Percentiles rank a stretch among this genome's conserved stretches.
These are phyloP conservation scores for Aspergillus sclerotioniger DNA, from an alignment of 495 filamentous ascomycete genomes.

Conservation along the genomic window DNA sequence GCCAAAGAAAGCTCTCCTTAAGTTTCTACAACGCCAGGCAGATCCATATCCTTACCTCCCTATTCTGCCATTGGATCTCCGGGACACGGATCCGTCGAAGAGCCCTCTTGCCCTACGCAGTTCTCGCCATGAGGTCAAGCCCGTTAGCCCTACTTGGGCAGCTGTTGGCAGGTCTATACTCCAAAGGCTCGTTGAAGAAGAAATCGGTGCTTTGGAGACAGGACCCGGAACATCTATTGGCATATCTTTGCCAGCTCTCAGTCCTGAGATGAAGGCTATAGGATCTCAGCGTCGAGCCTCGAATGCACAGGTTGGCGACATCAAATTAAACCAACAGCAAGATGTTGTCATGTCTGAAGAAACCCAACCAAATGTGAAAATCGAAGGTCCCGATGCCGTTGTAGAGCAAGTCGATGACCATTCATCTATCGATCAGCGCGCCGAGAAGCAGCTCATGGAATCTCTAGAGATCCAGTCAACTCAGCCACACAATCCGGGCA, in stretches of 20 bases:
- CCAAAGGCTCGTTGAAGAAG: conserved; percentile 44
- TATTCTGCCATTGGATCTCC: conserved; percentile 38
- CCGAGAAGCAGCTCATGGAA: conserved; percentile 44
- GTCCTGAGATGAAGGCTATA: conserved; percentile 18
- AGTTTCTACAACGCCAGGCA: conserved; percentile 60
- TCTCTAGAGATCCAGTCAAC: conserved; percentile 35
- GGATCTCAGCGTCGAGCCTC: conserved; percentile 16
- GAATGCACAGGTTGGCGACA: conserved; percentile 16
- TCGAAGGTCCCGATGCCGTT: conserved; percentile 12
- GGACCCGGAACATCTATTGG: conserved; percentile 39
- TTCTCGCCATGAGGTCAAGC: conserved; percentile 32
- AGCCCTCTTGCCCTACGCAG: conserved; percentile 29
- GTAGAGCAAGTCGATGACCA: conserved; percentile 37
- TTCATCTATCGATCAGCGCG: conserved; percentile 40
- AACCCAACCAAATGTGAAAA: conserved; percentile 14
- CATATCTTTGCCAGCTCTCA: conserved; percentile 35
- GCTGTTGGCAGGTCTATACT: conserved; percentile 58
- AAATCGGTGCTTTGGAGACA: conserved; percentile 31
- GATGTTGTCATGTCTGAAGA: conserved; percentile 18
- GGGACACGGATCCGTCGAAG: conserved; percentile 29
- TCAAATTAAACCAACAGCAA: conserved; percentile 9
- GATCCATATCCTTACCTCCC: conserved; percentile 80
- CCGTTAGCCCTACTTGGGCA: conserved; percentile 48
- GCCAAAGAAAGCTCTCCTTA: conserved; percentile 61
- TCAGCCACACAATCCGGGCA: conserved; percentile 21